Percentiles rank a stretch among this genome's conserved stretches.
Evolutionary conservation across 169 alveolate species (phyloP).

Genomic region (Plasmodium relictum): DNA sequence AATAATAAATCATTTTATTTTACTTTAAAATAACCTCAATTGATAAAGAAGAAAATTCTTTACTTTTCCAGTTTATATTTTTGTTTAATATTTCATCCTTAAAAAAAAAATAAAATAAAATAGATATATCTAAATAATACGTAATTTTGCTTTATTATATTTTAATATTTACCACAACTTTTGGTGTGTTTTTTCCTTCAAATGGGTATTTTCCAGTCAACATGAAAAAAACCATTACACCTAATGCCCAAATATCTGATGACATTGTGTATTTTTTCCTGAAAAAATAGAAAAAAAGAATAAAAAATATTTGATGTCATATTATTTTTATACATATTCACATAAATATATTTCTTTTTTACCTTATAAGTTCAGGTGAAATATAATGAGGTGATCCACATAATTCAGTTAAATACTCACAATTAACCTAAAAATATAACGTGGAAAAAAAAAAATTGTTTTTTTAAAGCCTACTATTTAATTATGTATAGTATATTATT

Average conservation of each 20-base stretch:
- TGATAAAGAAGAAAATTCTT: slow-evolving; percentile 63
- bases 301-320: background rate
- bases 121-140: background rate
- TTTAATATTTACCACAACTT: slow-evolving; percentile 77
- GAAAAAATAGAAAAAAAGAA: background rate
- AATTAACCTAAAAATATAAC: slow-evolving; percentile 58
- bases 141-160: background rate
- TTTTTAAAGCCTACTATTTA: background rate
- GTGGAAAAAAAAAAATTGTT: slow-evolving; percentile 24
- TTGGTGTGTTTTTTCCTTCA: slow-evolving; percentile 82
- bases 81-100: slow-evolving; percentile 62
- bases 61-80: slow-evolving; percentile 59
- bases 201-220: slow-evolving; percentile 84
- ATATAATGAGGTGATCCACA: slow-evolving; percentile 87
- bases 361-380: slow-evolving; percentile 85
- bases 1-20: background rate
- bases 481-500: slow-evolving; percentile 30
- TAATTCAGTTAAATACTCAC: slow-evolving; percentile 79
- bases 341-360: slow-evolving; percentile 7
- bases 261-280: slow-evolving; percentile 79
- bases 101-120: background rate
- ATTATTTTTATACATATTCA: background rate
- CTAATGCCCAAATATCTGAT: slow-evolving; percentile 87
- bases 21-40: slow-evolving; percentile 30
- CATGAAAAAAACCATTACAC: slow-evolving; percentile 83